Percentiles rank a stretch among this genome's conserved stretches.
These are phyloP conservation scores for Cercospora sp. DNA, from an alignment of 2,329 filamentous ascomycete species.

Conservation along the genomic window DNA sequence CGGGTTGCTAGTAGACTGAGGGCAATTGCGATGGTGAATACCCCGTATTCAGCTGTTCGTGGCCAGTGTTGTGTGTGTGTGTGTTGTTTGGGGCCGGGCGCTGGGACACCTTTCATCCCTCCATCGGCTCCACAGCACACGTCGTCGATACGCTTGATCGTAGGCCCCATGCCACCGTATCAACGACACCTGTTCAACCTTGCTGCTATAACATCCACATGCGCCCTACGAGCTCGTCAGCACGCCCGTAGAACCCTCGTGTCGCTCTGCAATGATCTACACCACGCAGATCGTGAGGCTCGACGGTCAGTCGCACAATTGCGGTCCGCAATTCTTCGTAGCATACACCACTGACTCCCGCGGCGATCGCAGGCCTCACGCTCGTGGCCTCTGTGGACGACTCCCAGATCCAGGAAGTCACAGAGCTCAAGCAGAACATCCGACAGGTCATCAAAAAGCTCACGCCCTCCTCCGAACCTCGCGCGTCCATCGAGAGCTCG, in stretches of 20 bases:
- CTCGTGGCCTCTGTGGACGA: conserved; percentile 94
- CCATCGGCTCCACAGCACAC: conserved; percentile 8
- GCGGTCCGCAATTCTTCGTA: conserved; percentile 11
- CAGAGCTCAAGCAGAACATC: conserved; percentile 85
- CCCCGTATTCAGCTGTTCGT: neutral
- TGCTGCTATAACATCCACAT: neutral
- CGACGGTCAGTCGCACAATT: conserved; percentile 65
- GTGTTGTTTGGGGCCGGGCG: neutral
- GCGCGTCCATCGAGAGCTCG: conserved; percentile 88
- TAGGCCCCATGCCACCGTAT: neutral
- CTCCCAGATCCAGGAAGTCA: conserved; percentile 73
- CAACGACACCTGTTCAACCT: conserved; percentile 13
- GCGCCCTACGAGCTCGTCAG: neutral
- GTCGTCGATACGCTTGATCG: neutral
- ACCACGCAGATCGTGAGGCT: conserved; percentile 90
- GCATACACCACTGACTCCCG: conserved; percentile 22
- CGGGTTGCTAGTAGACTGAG: neutral
- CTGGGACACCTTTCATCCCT: neutral
- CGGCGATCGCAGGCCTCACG: conserved; percentile 70
- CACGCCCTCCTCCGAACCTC: conserved; percentile 82
- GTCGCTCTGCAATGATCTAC: conserved; percentile 37
- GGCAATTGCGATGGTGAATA: neutral
- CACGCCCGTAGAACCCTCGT: neutral
- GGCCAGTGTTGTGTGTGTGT: neutral
- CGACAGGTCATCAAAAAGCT: conserved; percentile 88